Evolutionary conservation across 2,329 filamentous ascomycete genomes (phyloP), one percentile per base, ranked within the genome.

Genomic region (Periconia sp.): DNA sequence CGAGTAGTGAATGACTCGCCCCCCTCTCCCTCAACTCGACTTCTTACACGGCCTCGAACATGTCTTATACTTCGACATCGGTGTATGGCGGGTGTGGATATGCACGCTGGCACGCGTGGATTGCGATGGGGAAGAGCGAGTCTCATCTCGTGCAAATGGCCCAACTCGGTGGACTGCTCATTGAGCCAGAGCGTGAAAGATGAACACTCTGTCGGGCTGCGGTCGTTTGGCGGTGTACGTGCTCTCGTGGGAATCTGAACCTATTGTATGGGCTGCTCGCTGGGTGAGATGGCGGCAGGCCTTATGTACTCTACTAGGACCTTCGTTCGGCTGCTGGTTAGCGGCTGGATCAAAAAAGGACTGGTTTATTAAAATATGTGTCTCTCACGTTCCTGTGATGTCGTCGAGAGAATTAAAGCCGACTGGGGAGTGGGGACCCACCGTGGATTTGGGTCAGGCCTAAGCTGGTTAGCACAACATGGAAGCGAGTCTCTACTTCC

Each of bases 1-100:
- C 48, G 61, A 65, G 61, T 65, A 65, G 49, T 70, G 66, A 70
- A 65, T 49, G 43, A 68, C 57, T 70, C 65, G 65, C 63, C 63
- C 61, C 61, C 63, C 57, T 66, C 62, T 54, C 57, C 50, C 49
- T 41, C 18, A 36, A 46, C 39, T 62, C 58, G 54, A 65, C 57
- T 60, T 56, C 36, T 57, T 46, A 57, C 43, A 59, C 53, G 40
- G 50, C 53, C 36, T 56, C 52, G 45, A 49, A 49, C 44, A 45
- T 53, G 26, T 50, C 33, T 43, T 47, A 48, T 57, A 52, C 54
- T 56, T 46, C 44, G 41, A 44, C 50, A 58, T 59, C 41, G 46
- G 21, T 40, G 36, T 51, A 52, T 61, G 51, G 46, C 42, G 52
- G 52, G 42, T 52, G 52, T 54, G 36, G 45, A 45, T 49, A 46